Percentiles rank a stretch among this genome's conserved stretches.
Conservation (phyloP, 352 stramenopile species). For the Phytophthora sojae region DNA sequence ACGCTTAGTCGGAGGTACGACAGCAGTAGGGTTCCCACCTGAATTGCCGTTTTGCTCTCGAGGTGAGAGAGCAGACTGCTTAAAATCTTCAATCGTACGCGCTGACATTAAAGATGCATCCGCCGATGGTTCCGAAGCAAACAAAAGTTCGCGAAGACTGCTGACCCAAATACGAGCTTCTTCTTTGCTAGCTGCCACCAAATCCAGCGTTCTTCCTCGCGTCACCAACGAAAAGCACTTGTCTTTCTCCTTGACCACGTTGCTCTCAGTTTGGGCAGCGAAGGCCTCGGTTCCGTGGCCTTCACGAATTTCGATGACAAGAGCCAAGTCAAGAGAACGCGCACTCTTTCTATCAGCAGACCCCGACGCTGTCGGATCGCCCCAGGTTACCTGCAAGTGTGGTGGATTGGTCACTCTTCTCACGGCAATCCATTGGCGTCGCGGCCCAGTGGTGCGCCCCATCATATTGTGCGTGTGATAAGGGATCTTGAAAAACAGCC, state of each 20-base stretch:
- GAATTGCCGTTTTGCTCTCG: slow-evolving; percentile 15
- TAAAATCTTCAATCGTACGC: slow-evolving; percentile 59
- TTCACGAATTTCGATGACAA: slow-evolving; percentile 67
- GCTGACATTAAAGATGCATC: slow-evolving; percentile 33
- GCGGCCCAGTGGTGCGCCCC: slow-evolving; percentile 33
- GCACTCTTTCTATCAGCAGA: slow-evolving; percentile 43
- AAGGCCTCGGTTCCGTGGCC: slow-evolving; percentile 74
- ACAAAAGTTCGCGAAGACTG: slow-evolving; percentile 55
- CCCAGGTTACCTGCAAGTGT: slow-evolving; percentile 72
- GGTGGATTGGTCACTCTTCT: slow-evolving; percentile 16
- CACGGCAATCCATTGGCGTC: slow-evolving; percentile 76
- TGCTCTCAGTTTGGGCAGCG: slow-evolving; percentile 50
- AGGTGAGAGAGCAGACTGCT: slow-evolving; percentile 49
- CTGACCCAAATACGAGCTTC: slow-evolving; percentile 72
- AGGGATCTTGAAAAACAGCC: slow-evolving; percentile 82
- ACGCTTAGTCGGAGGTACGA: slow-evolving; percentile 39
- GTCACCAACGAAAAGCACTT: slow-evolving; percentile 83
- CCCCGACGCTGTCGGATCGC: slow-evolving; percentile 57
- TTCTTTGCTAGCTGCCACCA: slow-evolving; percentile 83
- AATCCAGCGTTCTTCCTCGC: slow-evolving; percentile 66
- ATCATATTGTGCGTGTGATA: slow-evolving; percentile 68
- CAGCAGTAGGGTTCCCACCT: slow-evolving; percentile 7
- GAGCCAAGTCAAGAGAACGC: slow-evolving; percentile 48
- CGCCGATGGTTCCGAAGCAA: slow-evolving; percentile 10
- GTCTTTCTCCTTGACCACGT: slow-evolving; percentile 46